phyloP scores from a whole-genome alignment of 2,329 filamentous ascomycete species.

The Pseudogymnoascus destructans region DNA sequence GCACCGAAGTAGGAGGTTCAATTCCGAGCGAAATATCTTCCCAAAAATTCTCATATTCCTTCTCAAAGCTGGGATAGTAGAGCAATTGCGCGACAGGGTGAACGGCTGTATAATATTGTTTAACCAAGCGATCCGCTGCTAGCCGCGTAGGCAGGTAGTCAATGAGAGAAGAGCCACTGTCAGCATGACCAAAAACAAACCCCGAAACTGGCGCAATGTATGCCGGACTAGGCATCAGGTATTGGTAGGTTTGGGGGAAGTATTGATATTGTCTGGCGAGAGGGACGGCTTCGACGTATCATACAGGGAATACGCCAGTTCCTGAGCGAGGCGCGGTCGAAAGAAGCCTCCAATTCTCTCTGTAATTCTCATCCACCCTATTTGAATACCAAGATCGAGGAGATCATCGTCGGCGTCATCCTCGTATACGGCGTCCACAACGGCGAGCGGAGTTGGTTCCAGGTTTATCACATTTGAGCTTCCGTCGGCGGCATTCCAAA shows the following conservation, averaged over 20 bases:
- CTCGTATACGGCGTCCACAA: conserved; percentile 55
- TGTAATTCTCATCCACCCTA: conserved; percentile 61
- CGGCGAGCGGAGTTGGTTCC: conserved; percentile 48
- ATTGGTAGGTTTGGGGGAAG: conserved; percentile 29
- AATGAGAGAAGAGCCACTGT: conserved; percentile 37
- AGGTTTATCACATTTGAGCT: conserved; percentile 69
- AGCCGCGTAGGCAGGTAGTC: conserved; percentile 46
- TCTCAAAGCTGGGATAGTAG: conserved; percentile 53
- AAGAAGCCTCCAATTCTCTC: conserved; percentile 63
- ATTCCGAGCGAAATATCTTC: conserved; percentile 42
- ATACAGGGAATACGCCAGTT: conserved; percentile 32
- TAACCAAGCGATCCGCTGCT: conserved; percentile 47
- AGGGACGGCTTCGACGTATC: neutral
- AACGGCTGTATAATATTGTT: conserved; percentile 55
- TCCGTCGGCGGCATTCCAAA: conserved; percentile 59
- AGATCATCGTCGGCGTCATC: conserved; percentile 50
- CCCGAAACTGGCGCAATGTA: conserved; percentile 57
- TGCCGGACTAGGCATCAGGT: conserved; percentile 48
- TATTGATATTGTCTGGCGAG: neutral
- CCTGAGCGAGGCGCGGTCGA: conserved; percentile 55
- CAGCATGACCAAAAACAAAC: conserved; percentile 48
- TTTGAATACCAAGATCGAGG: conserved; percentile 56
- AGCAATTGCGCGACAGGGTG: conserved; percentile 56
- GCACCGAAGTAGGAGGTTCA: conserved; percentile 50
- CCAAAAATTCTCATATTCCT: conserved; percentile 54